Evolutionary conservation across 805 yeast species (phyloP).

Genomic region (Metschnikowia cerradonensis): DNA sequence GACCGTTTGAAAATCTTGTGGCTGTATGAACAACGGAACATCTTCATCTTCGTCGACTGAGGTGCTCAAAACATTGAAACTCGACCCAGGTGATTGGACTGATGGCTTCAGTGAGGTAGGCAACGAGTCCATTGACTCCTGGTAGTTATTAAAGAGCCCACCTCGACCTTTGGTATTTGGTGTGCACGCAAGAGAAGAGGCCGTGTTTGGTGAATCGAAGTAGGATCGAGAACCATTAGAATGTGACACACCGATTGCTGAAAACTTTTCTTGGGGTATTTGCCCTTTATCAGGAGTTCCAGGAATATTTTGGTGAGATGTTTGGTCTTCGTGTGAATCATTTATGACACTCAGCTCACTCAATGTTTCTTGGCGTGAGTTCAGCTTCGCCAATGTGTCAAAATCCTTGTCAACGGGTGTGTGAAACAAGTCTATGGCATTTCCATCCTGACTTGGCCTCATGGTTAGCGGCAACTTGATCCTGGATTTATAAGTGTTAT

Average conservation of each 20-base stretch:
- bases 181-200: slow-evolving; percentile 1
- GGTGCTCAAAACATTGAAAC: slow-evolving; percentile 15
- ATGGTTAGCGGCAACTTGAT: slow-evolving; percentile 31
- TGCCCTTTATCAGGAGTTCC: slow-evolving; percentile 1
- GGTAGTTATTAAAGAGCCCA: background rate
- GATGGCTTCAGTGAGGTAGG: background rate
- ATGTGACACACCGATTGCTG: background rate
- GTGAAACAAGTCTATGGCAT: background rate
- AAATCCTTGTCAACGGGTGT: background rate
- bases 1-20: slow-evolving; percentile 53
- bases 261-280: background rate
- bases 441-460: background rate
- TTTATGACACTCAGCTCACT: background rate
- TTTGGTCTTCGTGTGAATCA: background rate
- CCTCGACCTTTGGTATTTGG: background rate
- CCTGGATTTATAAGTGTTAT: slow-evolving; percentile 28
- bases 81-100: slow-evolving; percentile 9
- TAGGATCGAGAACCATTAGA: background rate
- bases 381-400: background rate
- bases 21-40: slow-evolving; percentile 52
- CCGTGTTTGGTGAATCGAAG: slow-evolving; percentile 2
- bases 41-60: slow-evolving; percentile 35
- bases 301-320: background rate
- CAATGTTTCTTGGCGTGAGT: background rate
- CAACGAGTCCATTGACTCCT: slow-evolving; percentile 2